These are phyloP conservation scores for Trichophyton simii DNA, from an alignment of 2,329 filamentous ascomycete species.

Conservation along the genomic window DNA sequence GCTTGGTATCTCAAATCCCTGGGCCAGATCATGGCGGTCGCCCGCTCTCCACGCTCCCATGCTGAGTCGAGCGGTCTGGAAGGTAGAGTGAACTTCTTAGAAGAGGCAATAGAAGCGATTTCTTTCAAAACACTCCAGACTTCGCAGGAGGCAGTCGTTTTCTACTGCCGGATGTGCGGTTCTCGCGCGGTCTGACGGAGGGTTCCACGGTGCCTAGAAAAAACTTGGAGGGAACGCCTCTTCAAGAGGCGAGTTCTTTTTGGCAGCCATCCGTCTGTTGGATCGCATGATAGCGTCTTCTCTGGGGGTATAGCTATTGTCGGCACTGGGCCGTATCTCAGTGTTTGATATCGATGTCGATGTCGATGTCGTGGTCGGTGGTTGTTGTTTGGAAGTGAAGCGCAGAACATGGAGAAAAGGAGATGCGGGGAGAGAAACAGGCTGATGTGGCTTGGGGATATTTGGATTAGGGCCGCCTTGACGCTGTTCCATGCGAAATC, in stretches of 20 bases:
- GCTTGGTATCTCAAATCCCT: background rate
- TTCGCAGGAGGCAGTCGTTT: background rate
- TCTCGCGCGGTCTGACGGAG: background rate
- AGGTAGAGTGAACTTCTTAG: background rate
- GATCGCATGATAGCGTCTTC: too few species aligned
- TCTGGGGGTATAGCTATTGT: too few species aligned
- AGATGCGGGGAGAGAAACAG: background rate
- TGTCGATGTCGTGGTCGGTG: too few species aligned
- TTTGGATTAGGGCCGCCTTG: background rate
- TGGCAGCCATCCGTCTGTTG: too few species aligned
- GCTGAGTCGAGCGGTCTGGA: background rate
- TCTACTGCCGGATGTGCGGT: background rate
- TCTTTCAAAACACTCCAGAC: background rate
- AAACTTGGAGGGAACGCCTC: too few species aligned
- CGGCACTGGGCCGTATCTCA: too few species aligned
- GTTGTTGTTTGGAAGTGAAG: too few species aligned
- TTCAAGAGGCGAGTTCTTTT: too few species aligned
- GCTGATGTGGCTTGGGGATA: background rate
- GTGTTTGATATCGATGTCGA: too few species aligned
- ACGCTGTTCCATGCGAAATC: background rate
- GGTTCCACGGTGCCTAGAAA: background rate
- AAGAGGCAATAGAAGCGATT: background rate
- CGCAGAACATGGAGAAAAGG: background rate
- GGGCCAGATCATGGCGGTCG: background rate
- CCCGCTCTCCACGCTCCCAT: background rate